Evolutionary conservation across 177 flowering plant species (phyloP).

Genomic region (Vitis hybrid): DNA sequence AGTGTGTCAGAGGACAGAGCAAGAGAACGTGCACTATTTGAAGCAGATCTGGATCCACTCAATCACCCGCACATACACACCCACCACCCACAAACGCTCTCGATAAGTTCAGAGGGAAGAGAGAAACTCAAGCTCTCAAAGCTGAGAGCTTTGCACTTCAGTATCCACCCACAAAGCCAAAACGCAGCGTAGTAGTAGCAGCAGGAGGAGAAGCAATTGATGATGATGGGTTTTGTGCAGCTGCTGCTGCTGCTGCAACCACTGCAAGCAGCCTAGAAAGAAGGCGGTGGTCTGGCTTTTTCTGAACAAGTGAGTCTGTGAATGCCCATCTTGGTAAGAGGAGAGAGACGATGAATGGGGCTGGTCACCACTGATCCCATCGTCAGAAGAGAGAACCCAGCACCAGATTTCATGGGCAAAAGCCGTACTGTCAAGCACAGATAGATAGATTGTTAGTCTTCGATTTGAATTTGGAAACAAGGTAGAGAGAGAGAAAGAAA

Average conservation of each 20-base stretch:
- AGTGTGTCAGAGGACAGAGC: conserved; percentile 19
- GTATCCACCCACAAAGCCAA: background rate
- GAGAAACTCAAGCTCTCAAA: background rate
- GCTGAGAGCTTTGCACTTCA: conserved; percentile 11
- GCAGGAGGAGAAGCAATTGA: conserved; percentile 14
- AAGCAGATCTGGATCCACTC: conserved; percentile 38
- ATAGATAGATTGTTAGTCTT: conserved; percentile 1
- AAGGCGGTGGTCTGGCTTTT: conserved; percentile 39
- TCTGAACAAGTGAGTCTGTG: conserved; percentile 14
- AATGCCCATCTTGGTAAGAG: background rate
- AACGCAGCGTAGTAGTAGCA: conserved; percentile 6
- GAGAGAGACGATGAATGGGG: background rate
- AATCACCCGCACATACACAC: background rate
- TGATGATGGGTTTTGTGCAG: conserved; percentile 12
- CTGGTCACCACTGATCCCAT: background rate
- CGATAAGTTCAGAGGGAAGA: conserved; percentile 8
- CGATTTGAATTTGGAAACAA: conserved; percentile 9
- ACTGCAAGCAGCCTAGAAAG: conserved; percentile 8
- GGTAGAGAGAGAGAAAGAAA: conserved; percentile 4
- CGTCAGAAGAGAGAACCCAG: conserved; percentile 3
- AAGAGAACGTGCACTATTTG: conserved; percentile 39
- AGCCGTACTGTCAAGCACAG: background rate
- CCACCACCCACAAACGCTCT: background rate
- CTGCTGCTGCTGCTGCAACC: conserved; percentile 14
- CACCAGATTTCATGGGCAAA: background rate